Conservation (phyloP, 2,329 filamentous ascomycete species). For the Colletotrichum sublineola region DNA sequence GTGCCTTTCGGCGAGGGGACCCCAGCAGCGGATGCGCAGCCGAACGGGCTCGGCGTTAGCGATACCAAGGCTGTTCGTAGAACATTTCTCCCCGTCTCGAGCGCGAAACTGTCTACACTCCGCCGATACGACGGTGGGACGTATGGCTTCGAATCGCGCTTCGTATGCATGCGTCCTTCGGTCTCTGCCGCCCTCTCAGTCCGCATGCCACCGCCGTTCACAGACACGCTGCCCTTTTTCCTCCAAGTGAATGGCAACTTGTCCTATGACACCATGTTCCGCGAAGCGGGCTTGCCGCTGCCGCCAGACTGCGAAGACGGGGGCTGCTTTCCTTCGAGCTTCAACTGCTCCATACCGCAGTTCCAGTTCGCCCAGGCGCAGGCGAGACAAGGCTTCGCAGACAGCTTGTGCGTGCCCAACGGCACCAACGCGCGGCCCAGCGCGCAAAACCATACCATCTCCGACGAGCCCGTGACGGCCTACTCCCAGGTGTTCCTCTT, state of each 20-base stretch:
- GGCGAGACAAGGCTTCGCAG: background rate
- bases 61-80: background rate
- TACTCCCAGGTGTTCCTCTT: constrained; percentile 12
- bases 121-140: constrained; percentile 1
- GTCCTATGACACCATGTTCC: background rate
- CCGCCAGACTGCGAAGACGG: constrained; percentile 1
- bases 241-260: background rate
- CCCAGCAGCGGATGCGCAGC: background rate
- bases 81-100: constrained; percentile 9
- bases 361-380: constrained; percentile 16
- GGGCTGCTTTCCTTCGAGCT: constrained; percentile 6
- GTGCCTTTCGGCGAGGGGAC: constrained; percentile 11
- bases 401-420: constrained; percentile 14
- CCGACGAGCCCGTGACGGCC: background rate
- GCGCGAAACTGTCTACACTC: background rate
- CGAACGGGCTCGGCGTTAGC: background rate
- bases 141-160: constrained; percentile 19
- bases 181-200: constrained; percentile 5
- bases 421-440: constrained; percentile 11
- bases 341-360: constrained; percentile 16
- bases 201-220: background rate
- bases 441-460: constrained; percentile 19
- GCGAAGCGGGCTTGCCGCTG: background rate
- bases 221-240: constrained; percentile 8
- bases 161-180: constrained; percentile 12